A percentile compares a stretch with the other conserved stretches of the same genome.
Conservation (phyloP, 2,329 filamentous ascomycete species). For the Mollisiaceae sp. region DNA sequence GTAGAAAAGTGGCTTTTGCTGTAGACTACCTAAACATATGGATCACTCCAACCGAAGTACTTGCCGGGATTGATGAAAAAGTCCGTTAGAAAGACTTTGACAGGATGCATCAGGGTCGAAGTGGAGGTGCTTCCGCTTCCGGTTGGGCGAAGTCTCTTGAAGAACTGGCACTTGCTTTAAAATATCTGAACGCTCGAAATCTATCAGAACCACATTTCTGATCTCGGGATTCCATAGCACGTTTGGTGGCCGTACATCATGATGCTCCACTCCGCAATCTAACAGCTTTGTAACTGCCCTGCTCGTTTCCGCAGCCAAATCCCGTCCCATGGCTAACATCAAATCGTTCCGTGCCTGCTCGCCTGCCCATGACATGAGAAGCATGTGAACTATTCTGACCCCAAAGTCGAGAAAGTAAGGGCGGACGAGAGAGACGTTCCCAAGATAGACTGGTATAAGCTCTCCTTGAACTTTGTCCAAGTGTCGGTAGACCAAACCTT, state of each 20-base stretch:
- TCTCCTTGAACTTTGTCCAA: too few relatives aligned
- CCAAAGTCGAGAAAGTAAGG: too few relatives aligned
- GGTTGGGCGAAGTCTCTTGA: conserved; percentile 6
- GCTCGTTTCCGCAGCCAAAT: neutral
- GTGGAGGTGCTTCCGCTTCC: conserved; percentile 25
- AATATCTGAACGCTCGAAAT: conserved; percentile 20
- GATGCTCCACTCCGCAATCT: conserved; percentile 9
- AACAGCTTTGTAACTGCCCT: neutral
- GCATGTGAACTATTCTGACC: too few relatives aligned
- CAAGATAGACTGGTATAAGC: too few relatives aligned
- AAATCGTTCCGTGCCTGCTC: neutral
- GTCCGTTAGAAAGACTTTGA: conserved; percentile 18
- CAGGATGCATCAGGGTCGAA: conserved; percentile 17
- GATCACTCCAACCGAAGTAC: conserved; percentile 23
- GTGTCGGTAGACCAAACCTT: too few relatives aligned
- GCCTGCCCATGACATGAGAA: too few relatives aligned
- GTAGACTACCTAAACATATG: conserved; percentile 26
- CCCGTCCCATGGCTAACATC: conserved; percentile 9
- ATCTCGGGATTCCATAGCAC: conserved; percentile 8
- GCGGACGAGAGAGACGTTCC: too few relatives aligned
- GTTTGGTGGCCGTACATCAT: conserved; percentile 2
- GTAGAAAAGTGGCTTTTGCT: neutral
- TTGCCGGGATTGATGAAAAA: conserved; percentile 27
- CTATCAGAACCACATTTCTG: conserved; percentile 12
- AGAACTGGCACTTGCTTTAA: conserved; percentile 9